phyloP scores from a whole-genome alignment of 352 stramenopile species.

The Phytophthora aleatoria region DNA sequence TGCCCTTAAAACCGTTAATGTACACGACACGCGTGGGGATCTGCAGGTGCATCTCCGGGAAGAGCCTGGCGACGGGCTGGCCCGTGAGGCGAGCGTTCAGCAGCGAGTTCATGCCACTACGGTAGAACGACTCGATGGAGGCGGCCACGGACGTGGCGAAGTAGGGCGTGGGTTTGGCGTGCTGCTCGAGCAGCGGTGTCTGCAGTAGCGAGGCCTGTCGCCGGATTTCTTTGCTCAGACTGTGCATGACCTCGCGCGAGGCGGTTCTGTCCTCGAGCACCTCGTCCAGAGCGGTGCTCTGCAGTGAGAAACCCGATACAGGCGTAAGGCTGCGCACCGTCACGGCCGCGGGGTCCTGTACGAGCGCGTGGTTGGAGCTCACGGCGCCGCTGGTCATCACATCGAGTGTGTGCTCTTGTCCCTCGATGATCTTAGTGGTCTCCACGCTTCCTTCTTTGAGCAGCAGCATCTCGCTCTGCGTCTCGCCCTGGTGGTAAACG shows the following conservation, averaged over 20 bases:
- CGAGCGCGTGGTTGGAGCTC: slow-evolving; percentile 83
- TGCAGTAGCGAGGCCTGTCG: slow-evolving; percentile 84
- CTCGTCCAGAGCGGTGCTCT: slow-evolving; percentile 67
- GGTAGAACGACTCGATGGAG: slow-evolving; percentile 93
- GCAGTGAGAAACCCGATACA: slow-evolving; percentile 78
- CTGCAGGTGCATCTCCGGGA: slow-evolving; percentile 95
- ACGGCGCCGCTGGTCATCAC: slow-evolving; percentile 58
- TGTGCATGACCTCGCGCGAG: slow-evolving; percentile 87
- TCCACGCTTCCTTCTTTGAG: slow-evolving; percentile 69
- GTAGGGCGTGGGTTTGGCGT: slow-evolving; percentile 89
- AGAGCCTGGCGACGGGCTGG: slow-evolving; percentile 79
- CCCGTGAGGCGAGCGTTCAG: slow-evolving; percentile 89
- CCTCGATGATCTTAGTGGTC: slow-evolving; percentile 81
- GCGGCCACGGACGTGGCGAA: slow-evolving; percentile 92
- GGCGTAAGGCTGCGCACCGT: slow-evolving; percentile 82
- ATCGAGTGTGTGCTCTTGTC: slow-evolving; percentile 79
- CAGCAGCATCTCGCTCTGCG: slow-evolving; percentile 83
- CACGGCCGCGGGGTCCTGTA: slow-evolving; percentile 77
- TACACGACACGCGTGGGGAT: slow-evolving; percentile 93
- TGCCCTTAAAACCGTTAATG: slow-evolving; percentile 94
- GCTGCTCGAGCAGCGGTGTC: slow-evolving; percentile 91
- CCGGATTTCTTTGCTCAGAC: slow-evolving; percentile 88
- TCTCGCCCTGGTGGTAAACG: slow-evolving; percentile 81
- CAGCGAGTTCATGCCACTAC: slow-evolving; percentile 91
- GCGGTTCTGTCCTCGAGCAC: slow-evolving; percentile 77